phyloP scores from a whole-genome alignment of 805 yeast genomes.

The Saccharomyces kudriavzevii region DNA sequence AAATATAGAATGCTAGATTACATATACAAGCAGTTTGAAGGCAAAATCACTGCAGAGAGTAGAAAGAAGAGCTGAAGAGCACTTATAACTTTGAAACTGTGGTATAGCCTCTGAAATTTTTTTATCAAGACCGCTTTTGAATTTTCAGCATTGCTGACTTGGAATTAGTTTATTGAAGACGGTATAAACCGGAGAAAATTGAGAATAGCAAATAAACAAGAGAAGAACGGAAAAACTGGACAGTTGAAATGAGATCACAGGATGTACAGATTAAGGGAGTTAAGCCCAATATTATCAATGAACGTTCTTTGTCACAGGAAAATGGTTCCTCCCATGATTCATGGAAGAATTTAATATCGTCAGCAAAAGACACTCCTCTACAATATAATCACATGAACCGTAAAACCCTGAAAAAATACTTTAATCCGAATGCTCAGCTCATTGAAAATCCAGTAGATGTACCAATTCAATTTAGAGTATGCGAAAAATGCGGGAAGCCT shows the following conservation, averaged over 20 bases:
- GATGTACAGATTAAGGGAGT: not conserved
- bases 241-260: not conserved
- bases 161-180: not conserved
- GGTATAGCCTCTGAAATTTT: not conserved
- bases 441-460: constrained; percentile 16
- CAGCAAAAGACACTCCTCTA: constrained; percentile 12
- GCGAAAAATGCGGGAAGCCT: constrained; percentile 30
- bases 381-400: constrained; percentile 12
- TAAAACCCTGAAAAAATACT: constrained; percentile 11
- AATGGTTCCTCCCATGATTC: not conserved
- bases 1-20: not conserved
- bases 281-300: not conserved
- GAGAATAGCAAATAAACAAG: not conserved
- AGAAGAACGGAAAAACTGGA: not conserved
- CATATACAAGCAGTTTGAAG: not conserved
- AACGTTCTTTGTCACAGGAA: not conserved
- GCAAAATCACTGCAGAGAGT: not conserved
- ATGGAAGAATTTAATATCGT: constrained; percentile 20
- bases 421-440: constrained; percentile 19
- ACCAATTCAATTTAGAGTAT: constrained; percentile 20
- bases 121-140: not conserved
- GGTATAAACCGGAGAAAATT: not conserved
- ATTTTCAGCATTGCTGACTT: not conserved
- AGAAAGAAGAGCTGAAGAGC: not conserved
- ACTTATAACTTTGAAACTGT: not conserved